These are phyloP conservation scores for Oropetium thomaeum DNA, from an alignment of 176 grass and related monocot species.

Conservation along the genomic window DNA sequence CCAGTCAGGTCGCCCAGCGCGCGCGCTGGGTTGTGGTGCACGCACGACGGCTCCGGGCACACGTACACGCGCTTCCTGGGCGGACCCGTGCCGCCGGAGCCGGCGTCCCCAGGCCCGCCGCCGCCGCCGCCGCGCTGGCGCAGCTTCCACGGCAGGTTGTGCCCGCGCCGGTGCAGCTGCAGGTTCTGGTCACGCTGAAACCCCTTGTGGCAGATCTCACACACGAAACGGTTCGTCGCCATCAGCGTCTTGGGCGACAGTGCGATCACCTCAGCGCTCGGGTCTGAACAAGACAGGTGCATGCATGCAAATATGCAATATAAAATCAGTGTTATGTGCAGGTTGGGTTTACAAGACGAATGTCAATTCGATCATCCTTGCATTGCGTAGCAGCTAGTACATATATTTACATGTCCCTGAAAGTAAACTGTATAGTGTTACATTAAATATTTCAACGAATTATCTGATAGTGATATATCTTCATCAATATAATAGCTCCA, in stretches of 20 bases:
- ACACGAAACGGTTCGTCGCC: constrained; percentile 86
- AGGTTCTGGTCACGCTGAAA: constrained; percentile 98
- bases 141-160: constrained; percentile 99
- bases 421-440: no score
- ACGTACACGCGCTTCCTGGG: constrained; percentile 61
- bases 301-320: neutral
- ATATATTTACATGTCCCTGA: no score
- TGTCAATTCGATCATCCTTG: neutral
- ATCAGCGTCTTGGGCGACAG: constrained; percentile 79
- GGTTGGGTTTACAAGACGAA: neutral
- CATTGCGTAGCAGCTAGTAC: no score
- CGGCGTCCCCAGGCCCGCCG: neutral
- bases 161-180: constrained; percentile 91
- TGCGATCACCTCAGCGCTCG: constrained; percentile 80
- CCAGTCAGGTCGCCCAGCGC: constrained; percentile 80
- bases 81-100: neutral
- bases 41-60: constrained; percentile 65
- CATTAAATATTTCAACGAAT: neutral
- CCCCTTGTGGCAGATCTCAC: constrained; percentile 94
- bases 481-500: neutral
- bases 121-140: constrained; percentile 33
- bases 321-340: neutral
- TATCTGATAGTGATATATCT: neutral
- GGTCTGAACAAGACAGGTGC: constrained; percentile 55
- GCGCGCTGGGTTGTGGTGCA: constrained; percentile 62